A percentile compares a stretch with the other conserved stretches of the same genome.
Evolutionary conservation across 1,284 basidiomycete species (phyloP).

Genomic region (Cutaneotrichosporon cyanovorans): DNA sequence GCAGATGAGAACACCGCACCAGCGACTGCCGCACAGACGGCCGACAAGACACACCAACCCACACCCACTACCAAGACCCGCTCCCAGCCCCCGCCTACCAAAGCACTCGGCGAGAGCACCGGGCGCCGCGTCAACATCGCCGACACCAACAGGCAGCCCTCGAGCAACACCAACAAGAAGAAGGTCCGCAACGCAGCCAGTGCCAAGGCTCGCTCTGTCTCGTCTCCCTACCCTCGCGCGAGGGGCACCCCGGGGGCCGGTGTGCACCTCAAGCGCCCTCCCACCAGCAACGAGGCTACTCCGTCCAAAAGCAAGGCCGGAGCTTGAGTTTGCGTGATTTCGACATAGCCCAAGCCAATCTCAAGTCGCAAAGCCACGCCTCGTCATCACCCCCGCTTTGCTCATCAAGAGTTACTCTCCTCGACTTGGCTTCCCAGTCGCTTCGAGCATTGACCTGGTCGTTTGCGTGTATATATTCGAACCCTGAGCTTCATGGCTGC

Average conservation of each 20-base stretch:
- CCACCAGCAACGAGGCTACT: not conserved
- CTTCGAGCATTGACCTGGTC: too few species aligned
- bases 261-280: constrained; percentile 24
- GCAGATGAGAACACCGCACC: constrained; percentile 1
- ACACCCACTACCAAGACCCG: not conserved
- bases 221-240: constrained; percentile 4
- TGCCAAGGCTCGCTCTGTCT: constrained; percentile 1
- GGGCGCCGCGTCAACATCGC: constrained; percentile 3
- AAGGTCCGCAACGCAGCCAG: not conserved
- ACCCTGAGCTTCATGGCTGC: too few species aligned
- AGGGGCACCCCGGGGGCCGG: constrained; percentile 38
- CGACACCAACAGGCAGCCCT: not conserved
- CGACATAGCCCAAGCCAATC: too few species aligned
- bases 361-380: too few species aligned
- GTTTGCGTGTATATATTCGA: too few species aligned
- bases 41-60: not conserved
- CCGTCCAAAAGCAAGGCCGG: not conserved
- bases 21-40: not conserved
- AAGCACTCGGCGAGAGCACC: constrained; percentile 6
- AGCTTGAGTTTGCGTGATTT: too few species aligned
- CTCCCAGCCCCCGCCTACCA: not conserved
- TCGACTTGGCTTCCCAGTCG: too few species aligned
- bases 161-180: not conserved
- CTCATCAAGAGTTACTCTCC: too few species aligned
- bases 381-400: too few species aligned